Percentiles rank a stretch among this genome's conserved stretches.
Conservation (phyloP, 2,329 filamentous ascomycete species). For the Beauveria varroae region DNA sequence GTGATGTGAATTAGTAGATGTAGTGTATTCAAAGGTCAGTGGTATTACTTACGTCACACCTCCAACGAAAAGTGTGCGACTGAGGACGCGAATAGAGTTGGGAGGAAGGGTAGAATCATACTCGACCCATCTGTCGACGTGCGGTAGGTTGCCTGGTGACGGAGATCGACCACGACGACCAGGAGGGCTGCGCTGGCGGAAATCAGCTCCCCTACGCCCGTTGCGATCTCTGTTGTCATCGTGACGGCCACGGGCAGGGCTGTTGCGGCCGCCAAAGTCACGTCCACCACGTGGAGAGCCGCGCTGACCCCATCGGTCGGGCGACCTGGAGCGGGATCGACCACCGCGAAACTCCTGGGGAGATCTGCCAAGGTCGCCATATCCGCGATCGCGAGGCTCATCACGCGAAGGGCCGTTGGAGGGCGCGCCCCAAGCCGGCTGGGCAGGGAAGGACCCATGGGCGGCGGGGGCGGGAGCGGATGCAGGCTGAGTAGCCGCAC, state of each 20-base stretch:
- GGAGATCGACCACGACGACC: slow-evolving; percentile 56
- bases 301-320: slow-evolving; percentile 63
- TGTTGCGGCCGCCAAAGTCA: slow-evolving; percentile 60
- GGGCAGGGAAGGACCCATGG: slow-evolving; percentile 34
- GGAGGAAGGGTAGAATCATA: slow-evolving; percentile 67
- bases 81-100: slow-evolving; percentile 84
- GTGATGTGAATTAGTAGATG: slow-evolving; percentile 20
- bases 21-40: background rate
- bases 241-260: slow-evolving; percentile 51
- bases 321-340: slow-evolving; percentile 73
- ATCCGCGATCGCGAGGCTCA: slow-evolving; percentile 49
- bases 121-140: slow-evolving; percentile 62
- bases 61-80: slow-evolving; percentile 91
- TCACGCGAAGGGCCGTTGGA: slow-evolving; percentile 22
- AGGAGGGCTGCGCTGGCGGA: slow-evolving; percentile 81
- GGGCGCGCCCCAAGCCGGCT: slow-evolving; percentile 25
- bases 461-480: slow-evolving; percentile 28
- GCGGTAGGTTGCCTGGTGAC: slow-evolving; percentile 35
- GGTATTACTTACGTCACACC: slow-evolving; percentile 69
- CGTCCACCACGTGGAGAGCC: slow-evolving; percentile 55
- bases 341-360: slow-evolving; percentile 47
- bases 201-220: slow-evolving; percentile 55
- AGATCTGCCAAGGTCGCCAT: slow-evolving; percentile 53
- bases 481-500: slow-evolving; percentile 26
- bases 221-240: slow-evolving; percentile 45